These are phyloP conservation scores for Eucalyptus leucophloia DNA, from an alignment of 345 rosid species.

Conservation along the genomic window DNA sequence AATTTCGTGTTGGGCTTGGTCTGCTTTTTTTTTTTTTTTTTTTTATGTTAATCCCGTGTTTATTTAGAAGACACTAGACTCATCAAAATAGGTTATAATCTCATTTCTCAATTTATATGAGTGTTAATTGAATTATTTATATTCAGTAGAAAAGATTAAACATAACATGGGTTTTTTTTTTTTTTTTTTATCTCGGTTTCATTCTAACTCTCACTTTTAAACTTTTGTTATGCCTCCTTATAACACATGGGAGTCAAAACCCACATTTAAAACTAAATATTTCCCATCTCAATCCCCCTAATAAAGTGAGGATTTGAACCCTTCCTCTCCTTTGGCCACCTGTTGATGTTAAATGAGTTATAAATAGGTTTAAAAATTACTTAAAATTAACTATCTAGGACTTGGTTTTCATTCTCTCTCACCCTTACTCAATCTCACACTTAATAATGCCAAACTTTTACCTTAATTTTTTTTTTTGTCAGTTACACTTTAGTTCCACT, in stretches of 20 bases:
- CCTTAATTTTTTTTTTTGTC: too few relatives aligned
- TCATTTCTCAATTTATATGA: too few relatives aligned
- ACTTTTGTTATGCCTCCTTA: fast-evolving
- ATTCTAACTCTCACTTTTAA: fast-evolving
- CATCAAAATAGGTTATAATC: background rate
- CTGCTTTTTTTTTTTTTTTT: background rate
- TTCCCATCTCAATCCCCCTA: fast-evolving
- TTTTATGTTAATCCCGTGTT: background rate
- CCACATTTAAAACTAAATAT: too few relatives aligned
- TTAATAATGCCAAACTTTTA: background rate
- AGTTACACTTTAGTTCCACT: too few relatives aligned
- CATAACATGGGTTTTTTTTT: too few relatives aligned
- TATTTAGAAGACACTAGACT: background rate
- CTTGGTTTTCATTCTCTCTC: background rate
- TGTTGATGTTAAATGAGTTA: background rate
- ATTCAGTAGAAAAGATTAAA: background rate
- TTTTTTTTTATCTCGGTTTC: fast-evolving
- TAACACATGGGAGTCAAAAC: fast-evolving
- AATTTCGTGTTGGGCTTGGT: background rate
- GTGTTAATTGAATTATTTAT: too few relatives aligned
- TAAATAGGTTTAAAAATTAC: too few relatives aligned
- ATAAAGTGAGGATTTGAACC: too few relatives aligned
- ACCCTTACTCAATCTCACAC: background rate
- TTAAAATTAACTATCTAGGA: too few relatives aligned
- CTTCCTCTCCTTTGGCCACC: too few relatives aligned